Evolutionary conservation across 371 early-diverging fungal species (phyloP), one percentile per base, ranked within the genome.

Genomic region (Mortierella sp.): DNA sequence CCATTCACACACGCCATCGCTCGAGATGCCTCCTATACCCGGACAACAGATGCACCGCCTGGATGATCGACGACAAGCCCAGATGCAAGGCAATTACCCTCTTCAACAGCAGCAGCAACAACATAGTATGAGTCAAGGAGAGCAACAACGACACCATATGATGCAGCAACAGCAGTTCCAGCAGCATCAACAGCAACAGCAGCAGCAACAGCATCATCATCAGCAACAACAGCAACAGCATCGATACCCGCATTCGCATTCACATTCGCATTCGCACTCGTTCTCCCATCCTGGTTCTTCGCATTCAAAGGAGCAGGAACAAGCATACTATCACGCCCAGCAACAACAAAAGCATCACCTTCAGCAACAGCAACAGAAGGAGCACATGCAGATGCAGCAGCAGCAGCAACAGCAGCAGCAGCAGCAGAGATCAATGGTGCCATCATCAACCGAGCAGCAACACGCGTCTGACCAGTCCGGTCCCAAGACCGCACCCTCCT

Each of bases 21-120:
- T 85, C 19, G 85, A 85, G 77, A 85, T 85, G 80, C 85, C 85
- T 26, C 85, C 82, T 60, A 80, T 80, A 31, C 85, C 85, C 42
- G 79, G 81, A 14, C 82, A 81, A 38, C 81, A 76, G 52, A 75
- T 79, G 77, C 85, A 81, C 65, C 85, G 82, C n/a, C 19, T 76
- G 75, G 85, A 85, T 19, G 85, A 85, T 10, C 54, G 80, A 10
- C 73, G 84, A 55, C 71, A 70, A 13, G 70, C 44, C 44, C 79
- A 72, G 55, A 42, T 73, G 38, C 74, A 57, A 10, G 73, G 26
- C 19, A 19, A 31, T 19, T 38, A 34, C 9, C 42, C 65, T 44
- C 72, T 60, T 48, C 48, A 48, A 10, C 48, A 48, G 48, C 48
- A 48, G 48, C 48, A 48, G 48, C 48, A 48, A 48, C 48, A 48